Conservation (phyloP, 169 alveolate genomes). For the Plasmodium adleri region DNA sequence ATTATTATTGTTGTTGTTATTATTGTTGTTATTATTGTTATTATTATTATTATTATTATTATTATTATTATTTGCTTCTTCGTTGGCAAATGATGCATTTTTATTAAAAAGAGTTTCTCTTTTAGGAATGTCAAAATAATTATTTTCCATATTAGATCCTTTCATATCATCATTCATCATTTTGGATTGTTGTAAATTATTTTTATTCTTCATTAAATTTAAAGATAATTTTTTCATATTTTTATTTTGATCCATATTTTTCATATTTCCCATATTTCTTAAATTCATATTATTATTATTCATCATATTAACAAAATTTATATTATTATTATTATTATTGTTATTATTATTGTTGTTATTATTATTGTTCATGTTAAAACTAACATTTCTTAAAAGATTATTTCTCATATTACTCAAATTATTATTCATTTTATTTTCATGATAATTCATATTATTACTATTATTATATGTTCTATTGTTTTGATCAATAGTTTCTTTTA, state of each 20-base stretch:
- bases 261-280: slow-evolving; percentile 13
- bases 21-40: no score
- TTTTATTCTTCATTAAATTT: slow-evolving; percentile 40
- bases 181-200: slow-evolving; percentile 9
- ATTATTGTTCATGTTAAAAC: slow-evolving; percentile 21
- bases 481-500: slow-evolving; percentile 55
- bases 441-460: slow-evolving; percentile 30
- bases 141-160: not conserved
- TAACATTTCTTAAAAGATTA: slow-evolving; percentile 40
- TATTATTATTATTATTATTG: slow-evolving; percentile 3
- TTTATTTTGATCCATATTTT: slow-evolving; percentile 55
- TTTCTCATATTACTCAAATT: slow-evolving; percentile 41
- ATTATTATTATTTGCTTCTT: slow-evolving; percentile 7
- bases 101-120: not conserved
- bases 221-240: slow-evolving; percentile 47
- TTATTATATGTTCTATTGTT: slow-evolving; percentile 24
- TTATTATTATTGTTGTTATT: not conserved
- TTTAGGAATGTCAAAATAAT: slow-evolving; percentile 48
- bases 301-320: not conserved
- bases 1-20: not conserved
- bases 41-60: slow-evolving; percentile 3
- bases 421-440: slow-evolving; percentile 66
- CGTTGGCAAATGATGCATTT: not conserved
- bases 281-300: not conserved
- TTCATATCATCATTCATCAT: slow-evolving; percentile 25